These are phyloP conservation scores for Fusarium lateritium DNA, from an alignment of 2,329 filamentous ascomycete genomes.

Conservation along the genomic window DNA sequence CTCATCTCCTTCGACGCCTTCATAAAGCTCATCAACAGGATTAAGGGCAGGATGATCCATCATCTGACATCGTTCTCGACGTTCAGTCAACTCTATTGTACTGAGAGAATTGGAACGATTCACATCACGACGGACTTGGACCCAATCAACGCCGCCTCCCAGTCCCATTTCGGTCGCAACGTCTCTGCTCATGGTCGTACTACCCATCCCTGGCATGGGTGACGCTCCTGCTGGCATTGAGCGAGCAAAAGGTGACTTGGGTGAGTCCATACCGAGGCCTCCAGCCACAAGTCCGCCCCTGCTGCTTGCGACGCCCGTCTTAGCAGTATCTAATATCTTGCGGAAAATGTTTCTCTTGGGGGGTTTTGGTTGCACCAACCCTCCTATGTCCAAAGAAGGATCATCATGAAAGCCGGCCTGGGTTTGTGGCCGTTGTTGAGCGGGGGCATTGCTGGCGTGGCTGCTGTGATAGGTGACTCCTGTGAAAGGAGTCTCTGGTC, in stretches of 20 bases:
- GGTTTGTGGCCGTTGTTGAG: conserved; percentile 73
- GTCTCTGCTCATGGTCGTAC: conserved; percentile 60
- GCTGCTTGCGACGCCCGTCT: conserved; percentile 91
- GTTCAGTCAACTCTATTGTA: conserved; percentile 86
- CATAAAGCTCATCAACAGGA: conserved; percentile 89
- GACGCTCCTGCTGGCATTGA: conserved; percentile 57
- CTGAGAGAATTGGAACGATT: conserved; percentile 96
- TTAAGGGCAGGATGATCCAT: conserved; percentile 91
- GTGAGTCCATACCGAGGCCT: conserved; percentile 59
- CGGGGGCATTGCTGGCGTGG: conserved; percentile 73
- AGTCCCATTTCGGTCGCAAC: conserved; percentile 80
- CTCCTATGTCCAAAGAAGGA: conserved; percentile 79
- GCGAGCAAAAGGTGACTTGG: conserved; percentile 60
- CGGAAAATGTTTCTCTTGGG: conserved; percentile 94
- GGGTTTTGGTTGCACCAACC: conserved; percentile 80
- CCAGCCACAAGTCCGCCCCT: conserved; percentile 83
- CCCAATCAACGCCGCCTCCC: conserved; percentile 82
- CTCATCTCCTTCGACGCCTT: conserved; percentile 90
- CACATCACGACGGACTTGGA: conserved; percentile 96
- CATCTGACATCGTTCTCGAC: conserved; percentile 93
- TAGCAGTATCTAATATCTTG: conserved; percentile 93
- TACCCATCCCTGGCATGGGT: conserved; percentile 61
- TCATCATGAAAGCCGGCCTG: conserved; percentile 78
- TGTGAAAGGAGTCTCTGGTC: conserved; percentile 77
- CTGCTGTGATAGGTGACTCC: conserved; percentile 93